phyloP scores from a whole-genome alignment of 73 alveolate species.

The Tetrahymena borealis region DNA sequence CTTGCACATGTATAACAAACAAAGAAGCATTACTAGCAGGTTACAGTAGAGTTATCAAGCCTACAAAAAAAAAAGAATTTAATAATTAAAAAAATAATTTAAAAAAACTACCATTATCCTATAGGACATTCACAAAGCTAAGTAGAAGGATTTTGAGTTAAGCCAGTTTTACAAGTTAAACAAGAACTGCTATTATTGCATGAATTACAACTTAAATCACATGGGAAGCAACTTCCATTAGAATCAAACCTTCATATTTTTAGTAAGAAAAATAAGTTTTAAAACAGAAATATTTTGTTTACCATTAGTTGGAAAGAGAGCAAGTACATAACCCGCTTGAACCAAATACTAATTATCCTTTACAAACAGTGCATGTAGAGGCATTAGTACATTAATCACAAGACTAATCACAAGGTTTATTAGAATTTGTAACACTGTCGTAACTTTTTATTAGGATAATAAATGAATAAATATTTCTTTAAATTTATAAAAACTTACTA shows the following conservation, averaged over 20 bases:
- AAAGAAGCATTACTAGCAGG: not conserved
- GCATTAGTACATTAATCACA: not conserved
- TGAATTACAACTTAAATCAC: not conserved
- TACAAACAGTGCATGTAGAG: not conserved
- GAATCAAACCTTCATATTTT: not conserved
- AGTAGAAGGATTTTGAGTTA: not conserved
- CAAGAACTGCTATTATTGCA: not conserved
- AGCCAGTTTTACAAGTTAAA: not conserved
- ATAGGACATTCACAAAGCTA: not conserved
- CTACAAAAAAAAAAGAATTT: not conserved
- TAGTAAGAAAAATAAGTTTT: not conserved
- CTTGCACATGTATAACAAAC: not conserved
- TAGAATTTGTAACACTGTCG: not conserved
- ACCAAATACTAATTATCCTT: not conserved
- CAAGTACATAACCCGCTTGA: not conserved
- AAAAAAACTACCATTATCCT: not conserved
- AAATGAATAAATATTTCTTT: not conserved
- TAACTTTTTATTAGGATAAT: not conserved
- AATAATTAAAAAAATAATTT: not conserved
- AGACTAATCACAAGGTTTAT: not conserved
- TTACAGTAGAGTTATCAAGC: not conserved
- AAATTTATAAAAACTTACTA: not conserved
- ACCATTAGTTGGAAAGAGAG: not conserved
- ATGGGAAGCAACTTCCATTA: not conserved
- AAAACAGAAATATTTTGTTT: not conserved